Evolutionary conservation across 257 asterid genomes (phyloP), one percentile per base, ranked within the genome.

Genomic region (Solanum rostratum): DNA sequence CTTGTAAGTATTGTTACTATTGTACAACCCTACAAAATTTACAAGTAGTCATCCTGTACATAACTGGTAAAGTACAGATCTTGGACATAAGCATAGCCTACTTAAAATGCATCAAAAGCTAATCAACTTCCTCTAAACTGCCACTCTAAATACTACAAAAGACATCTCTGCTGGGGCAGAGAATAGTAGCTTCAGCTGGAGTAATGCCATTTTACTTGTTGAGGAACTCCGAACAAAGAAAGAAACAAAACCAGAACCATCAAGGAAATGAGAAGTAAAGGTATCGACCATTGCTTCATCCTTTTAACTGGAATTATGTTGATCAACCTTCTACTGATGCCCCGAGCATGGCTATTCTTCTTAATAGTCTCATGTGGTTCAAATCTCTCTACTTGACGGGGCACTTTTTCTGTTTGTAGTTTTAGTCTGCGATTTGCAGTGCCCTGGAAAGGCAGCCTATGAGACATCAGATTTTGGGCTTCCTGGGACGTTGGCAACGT

Each of bases 351-450:
- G 29, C 41, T 50, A 27, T 49, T 78, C 82, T 50, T 78, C 62
- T 78, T 78, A 78, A 27, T 78, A 30, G 46, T 27, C 29, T 78
- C 82, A 78, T 49, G 22, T 1, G 15, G 24, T 74, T 74, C 57
- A 22, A n/a, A 7, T 50, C 10, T 74, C 43, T 49, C 63, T 49
- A 27, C 82, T 78, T 15, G 46, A 78, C 46, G 29, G 16, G 82
- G 27, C n/a, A n/a, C 76, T 4, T 10, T 53, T 49, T 65, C 80
- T 83, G 62, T 89, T 52, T 88, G 85, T 39, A 94, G 87, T 83
- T 91, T 88, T 55, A 92, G 86, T 45, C 94, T 86, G 71, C 95
- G 89, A 82, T 91, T 88, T 13, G 95, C 96, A 5, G 90, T 91
- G 55, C 96, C 97, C 83, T 92, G 97, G 78, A 62, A 86, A 83